Evolutionary conservation across 2,329 filamentous ascomycete species (phyloP).

Genomic region (Penicillium sp.): DNA sequence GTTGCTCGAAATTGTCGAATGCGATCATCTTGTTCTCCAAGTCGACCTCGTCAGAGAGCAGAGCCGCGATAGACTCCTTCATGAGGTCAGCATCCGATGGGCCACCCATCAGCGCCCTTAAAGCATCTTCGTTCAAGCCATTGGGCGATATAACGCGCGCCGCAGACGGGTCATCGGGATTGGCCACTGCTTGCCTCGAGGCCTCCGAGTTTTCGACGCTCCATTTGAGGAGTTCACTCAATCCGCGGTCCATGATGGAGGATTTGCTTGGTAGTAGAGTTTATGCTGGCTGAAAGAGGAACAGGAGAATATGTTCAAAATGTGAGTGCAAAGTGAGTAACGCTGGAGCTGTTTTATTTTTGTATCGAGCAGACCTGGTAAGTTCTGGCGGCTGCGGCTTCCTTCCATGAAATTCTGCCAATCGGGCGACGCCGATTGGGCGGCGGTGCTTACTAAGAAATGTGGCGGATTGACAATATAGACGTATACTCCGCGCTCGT

Average conservation of each 20-base stretch:
- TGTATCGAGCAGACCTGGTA: background rate
- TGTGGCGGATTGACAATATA: background rate
- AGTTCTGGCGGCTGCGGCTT: slow-evolving; percentile 11
- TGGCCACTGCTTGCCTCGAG: slow-evolving; percentile 29
- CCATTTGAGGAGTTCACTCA: slow-evolving; percentile 80
- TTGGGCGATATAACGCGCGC: slow-evolving; percentile 30
- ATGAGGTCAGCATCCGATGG: slow-evolving; percentile 90
- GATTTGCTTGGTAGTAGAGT: background rate
- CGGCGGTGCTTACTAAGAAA: background rate
- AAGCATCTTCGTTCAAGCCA: slow-evolving; percentile 63
- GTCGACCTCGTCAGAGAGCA: slow-evolving; percentile 62
- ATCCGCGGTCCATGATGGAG: slow-evolving; percentile 52
- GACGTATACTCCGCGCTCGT: too few relatives aligned
- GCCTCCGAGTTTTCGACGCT: slow-evolving; percentile 60
- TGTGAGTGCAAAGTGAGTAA: too few relatives aligned
- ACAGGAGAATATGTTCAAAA: background rate
- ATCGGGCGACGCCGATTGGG: background rate
- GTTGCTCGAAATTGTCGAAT: slow-evolving; percentile 92
- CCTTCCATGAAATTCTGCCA: slow-evolving; percentile 12
- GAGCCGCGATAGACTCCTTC: slow-evolving; percentile 74
- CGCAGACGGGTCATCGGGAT: slow-evolving; percentile 25
- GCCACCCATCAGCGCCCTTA: slow-evolving; percentile 73
- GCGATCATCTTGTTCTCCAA: slow-evolving; percentile 75
- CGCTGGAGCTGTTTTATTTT: background rate
- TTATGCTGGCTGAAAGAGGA: background rate